Conservation (phyloP, 2,329 filamentous ascomycete genomes). For the Ramichloridium luteum region DNA sequence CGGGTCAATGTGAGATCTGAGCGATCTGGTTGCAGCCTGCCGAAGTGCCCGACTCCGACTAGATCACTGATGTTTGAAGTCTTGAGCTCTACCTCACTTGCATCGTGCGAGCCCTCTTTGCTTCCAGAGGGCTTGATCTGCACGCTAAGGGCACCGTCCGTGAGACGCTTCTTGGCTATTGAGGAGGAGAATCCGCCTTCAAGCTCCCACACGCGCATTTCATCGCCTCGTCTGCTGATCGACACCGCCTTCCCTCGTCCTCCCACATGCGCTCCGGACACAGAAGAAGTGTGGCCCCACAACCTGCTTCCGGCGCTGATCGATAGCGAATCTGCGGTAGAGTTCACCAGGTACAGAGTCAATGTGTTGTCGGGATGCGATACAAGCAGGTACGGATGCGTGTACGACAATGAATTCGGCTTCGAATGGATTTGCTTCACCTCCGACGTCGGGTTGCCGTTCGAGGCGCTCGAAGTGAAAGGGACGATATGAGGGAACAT, state of each 20-base stretch:
- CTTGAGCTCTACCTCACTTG: constrained; percentile 1
- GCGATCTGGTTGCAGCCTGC: too few relatives aligned
- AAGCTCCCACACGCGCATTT: constrained; percentile 71
- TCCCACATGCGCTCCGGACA: constrained; percentile 75
- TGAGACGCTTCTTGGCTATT: constrained; percentile 29
- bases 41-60: too few relatives aligned
- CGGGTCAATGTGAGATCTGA: constrained; percentile 31
- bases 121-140: constrained; percentile 30
- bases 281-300: constrained; percentile 85
- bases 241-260: constrained; percentile 78
- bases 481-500: constrained; percentile 18
- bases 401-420: constrained; percentile 41
- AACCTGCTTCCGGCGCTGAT: constrained; percentile 64
- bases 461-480: constrained; percentile 3
- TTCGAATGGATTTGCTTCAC: constrained; percentile 26
- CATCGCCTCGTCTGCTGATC: constrained; percentile 63
- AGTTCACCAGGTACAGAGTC: constrained; percentile 68
- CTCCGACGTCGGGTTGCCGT: constrained; percentile 14
- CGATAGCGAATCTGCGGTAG: constrained; percentile 50
- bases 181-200: constrained; percentile 52
- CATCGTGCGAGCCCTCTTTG: neutral
- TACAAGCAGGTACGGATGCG: constrained; percentile 73
- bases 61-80: neutral
- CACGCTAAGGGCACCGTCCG: constrained; percentile 41
- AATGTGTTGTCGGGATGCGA: constrained; percentile 81